These are phyloP conservation scores for Calonectria pseudoturangicola DNA, from an alignment of 2,329 filamentous ascomycete species.

Conservation along the genomic window DNA sequence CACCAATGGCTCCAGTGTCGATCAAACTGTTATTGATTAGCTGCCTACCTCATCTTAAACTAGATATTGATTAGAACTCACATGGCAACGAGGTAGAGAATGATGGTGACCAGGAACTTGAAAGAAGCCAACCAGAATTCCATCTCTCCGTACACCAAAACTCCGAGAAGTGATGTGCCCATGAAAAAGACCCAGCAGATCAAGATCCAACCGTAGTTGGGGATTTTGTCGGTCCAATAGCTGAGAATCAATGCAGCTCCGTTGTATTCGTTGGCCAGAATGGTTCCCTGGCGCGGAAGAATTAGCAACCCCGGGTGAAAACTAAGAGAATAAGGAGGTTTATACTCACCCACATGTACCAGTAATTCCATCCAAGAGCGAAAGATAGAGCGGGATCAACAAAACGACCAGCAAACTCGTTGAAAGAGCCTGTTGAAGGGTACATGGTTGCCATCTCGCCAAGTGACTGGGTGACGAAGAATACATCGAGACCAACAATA, in stretches of 20 bases:
- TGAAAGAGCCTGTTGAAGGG: slow-evolving; percentile 36
- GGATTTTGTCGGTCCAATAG: slow-evolving; percentile 37
- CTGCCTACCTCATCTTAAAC: not conserved
- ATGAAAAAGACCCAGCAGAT: slow-evolving; percentile 42
- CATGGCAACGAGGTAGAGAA: slow-evolving; percentile 36
- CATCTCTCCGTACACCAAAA: slow-evolving; percentile 43
- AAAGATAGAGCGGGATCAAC: slow-evolving; percentile 40
- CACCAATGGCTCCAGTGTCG: slow-evolving; percentile 30
- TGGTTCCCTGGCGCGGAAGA: slow-evolving; percentile 29
- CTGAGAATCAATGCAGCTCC: slow-evolving; percentile 31
- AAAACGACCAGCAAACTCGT: slow-evolving; percentile 41
- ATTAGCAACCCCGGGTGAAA: not conserved
- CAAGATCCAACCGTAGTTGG: slow-evolving; percentile 41
- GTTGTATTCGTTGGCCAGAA: slow-evolving; percentile 37
- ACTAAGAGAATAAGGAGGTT: not conserved
- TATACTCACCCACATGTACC: slow-evolving; percentile 42
- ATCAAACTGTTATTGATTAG: slow-evolving; percentile 6
- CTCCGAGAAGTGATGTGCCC: slow-evolving; percentile 40
- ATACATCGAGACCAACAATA: slow-evolving; percentile 29
- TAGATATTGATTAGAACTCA: not conserved
- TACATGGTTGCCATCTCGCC: slow-evolving; percentile 41
- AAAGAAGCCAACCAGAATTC: slow-evolving; percentile 40
- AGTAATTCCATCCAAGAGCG: slow-evolving; percentile 42
- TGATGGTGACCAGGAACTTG: slow-evolving; percentile 22
- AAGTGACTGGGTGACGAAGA: slow-evolving; percentile 23